Evolutionary conservation across 2,329 filamentous ascomycete genomes (phyloP).

Genomic region (Fusarium hainanense): DNA sequence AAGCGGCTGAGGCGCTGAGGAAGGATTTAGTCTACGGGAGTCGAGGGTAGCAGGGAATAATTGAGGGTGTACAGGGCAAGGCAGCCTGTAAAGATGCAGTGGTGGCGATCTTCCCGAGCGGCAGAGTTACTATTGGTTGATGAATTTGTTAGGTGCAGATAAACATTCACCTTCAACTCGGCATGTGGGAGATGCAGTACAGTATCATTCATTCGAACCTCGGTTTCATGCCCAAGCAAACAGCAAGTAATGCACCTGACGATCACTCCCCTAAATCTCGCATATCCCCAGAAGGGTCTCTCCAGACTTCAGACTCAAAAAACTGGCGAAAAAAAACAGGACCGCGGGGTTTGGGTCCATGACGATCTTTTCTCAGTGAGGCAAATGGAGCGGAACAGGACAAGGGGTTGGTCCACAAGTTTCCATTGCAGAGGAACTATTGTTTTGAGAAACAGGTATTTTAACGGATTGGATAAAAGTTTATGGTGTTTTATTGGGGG

Average conservation of each 20-base stretch:
- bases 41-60: background rate
- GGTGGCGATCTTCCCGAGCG: conserved; percentile 14
- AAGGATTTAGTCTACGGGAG: background rate
- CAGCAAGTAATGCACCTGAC: conserved; percentile 1
- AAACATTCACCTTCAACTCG: background rate
- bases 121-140: conserved; percentile 27
- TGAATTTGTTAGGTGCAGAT: conserved; percentile 7
- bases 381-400: conserved; percentile 13
- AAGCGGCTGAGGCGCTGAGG: conserved; percentile 30
- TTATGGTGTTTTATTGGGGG: background rate
- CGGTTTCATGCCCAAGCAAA: background rate
- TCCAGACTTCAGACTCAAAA: conserved; percentile 1
- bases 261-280: conserved; percentile 13
- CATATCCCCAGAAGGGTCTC: conserved; percentile 3
- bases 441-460: conserved; percentile 4
- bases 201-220: background rate
- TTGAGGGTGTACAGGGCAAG: background rate
- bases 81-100: background rate
- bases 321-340: conserved; percentile 26
- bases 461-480: background rate
- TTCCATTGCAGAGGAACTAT: background rate
- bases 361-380: conserved; percentile 24
- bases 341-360: conserved; percentile 22
- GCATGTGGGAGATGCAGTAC: background rate
- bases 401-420: conserved; percentile 9